These are phyloP conservation scores for Mycena epipterygia DNA, from an alignment of 768 basidiomycete species.

Conservation along the genomic window DNA sequence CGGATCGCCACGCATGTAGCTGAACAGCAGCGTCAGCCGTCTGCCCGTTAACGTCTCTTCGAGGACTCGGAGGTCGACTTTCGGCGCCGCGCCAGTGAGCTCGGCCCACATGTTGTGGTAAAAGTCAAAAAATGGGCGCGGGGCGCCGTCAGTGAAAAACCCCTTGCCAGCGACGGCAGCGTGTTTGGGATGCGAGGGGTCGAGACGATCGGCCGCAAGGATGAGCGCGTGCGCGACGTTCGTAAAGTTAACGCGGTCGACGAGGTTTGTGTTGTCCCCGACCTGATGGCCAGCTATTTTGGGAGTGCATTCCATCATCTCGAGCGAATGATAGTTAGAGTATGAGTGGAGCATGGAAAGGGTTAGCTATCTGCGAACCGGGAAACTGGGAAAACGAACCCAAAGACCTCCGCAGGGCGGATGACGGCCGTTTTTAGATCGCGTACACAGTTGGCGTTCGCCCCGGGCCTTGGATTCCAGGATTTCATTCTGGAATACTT, in stretches of 20 bases:
- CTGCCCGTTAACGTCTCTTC: not conserved
- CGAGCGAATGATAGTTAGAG: constrained; percentile 31
- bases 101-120: constrained; percentile 53
- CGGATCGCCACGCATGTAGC: constrained; percentile 54
- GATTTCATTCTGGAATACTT: not conserved
- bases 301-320: not conserved
- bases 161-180: constrained; percentile 61
- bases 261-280: constrained; percentile 61
- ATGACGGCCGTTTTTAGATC: constrained; percentile 16
- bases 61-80: not conserved
- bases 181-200: constrained; percentile 49
- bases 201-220: constrained; percentile 63
- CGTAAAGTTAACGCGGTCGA: constrained; percentile 68
- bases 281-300: constrained; percentile 51
- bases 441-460: constrained; percentile 17
- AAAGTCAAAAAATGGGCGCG: constrained; percentile 68
- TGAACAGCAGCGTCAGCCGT: constrained; percentile 48
- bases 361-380: not conserved
- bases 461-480: not conserved
- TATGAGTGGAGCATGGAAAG: constrained; percentile 51
- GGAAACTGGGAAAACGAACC: not conserved
- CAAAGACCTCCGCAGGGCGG: constrained; percentile 17
- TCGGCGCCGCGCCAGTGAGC: constrained; percentile 34
- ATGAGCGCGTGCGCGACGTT: constrained; percentile 69
- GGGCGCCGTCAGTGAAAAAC: constrained; percentile 70